Conservation (phyloP, 768 basidiomycete species). For the Pulveroboletus sp. region DNA sequence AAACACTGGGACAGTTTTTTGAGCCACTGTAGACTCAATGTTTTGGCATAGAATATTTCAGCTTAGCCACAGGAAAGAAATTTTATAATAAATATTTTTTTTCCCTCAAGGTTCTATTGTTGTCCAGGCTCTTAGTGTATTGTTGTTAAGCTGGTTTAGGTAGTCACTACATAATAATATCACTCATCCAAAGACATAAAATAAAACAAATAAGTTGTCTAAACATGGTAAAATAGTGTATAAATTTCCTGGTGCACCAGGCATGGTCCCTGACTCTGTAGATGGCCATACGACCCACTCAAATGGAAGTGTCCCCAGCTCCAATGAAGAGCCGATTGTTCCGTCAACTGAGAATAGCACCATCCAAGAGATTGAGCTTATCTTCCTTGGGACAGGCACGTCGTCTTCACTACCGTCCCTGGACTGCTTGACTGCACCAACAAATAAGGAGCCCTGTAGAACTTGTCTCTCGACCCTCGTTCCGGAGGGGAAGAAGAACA, state of each 20-base stretch:
- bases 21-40: too few relatives aligned
- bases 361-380: conserved; percentile 47
- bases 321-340: neutral
- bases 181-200: too few relatives aligned
- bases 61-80: too few relatives aligned
- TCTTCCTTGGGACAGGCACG: conserved; percentile 82
- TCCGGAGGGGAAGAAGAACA: conserved; percentile 76
- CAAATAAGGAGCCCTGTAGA: conserved; percentile 46
- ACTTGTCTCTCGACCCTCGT: conserved; percentile 65
- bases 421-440: conserved; percentile 70
- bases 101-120: too few relatives aligned
- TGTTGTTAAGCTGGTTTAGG: too few relatives aligned
- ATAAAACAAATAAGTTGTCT: too few relatives aligned
- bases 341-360: neutral
- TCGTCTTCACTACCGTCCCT: conserved; percentile 67
- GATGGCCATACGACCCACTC: neutral
- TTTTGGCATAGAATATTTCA: too few relatives aligned
- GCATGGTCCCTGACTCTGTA: conserved; percentile 1
- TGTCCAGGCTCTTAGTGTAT: too few relatives aligned
- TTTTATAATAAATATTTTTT: too few relatives aligned
- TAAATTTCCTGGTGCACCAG: neutral
- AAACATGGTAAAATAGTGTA: too few relatives aligned
- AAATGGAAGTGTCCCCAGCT: neutral
- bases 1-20: too few relatives aligned
- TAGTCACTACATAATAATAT: too few relatives aligned